Evolutionary conservation across 2,329 filamentous ascomycete genomes (phyloP).

Genomic region (Cytospora piceae): DNA sequence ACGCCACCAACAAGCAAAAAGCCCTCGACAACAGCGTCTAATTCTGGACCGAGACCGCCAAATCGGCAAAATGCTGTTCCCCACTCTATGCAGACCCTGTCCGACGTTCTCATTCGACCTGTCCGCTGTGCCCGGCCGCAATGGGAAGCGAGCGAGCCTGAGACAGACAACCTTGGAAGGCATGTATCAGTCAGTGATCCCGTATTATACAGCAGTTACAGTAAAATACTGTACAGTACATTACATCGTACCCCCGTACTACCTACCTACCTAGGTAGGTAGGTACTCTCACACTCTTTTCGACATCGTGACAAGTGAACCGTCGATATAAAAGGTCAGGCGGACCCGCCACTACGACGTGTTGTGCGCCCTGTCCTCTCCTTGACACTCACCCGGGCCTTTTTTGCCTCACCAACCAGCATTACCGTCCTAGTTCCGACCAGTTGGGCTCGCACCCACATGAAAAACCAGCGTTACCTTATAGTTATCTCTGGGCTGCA

Average conservation of each 20-base stretch:
- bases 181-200: too few species aligned
- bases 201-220: neutral
- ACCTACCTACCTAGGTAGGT: too few species aligned
- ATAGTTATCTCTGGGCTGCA: neutral
- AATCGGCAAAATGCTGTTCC: neutral
- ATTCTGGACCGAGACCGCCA: neutral
- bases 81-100: neutral
- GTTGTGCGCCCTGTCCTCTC: constrained; percentile 11
- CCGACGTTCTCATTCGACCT: neutral
- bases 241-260: too few species aligned
- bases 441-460: neutral
- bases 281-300: neutral
- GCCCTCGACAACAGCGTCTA: neutral
- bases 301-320: neutral
- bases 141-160: neutral
- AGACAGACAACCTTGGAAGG: neutral
- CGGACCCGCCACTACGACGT: constrained; percentile 22
- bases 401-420: neutral
- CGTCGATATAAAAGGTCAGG: constrained; percentile 23
- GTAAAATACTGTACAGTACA: neutral
- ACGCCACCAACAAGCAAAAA: neutral
- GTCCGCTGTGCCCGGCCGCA: neutral
- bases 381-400: neutral
- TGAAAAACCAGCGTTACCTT: too few species aligned
- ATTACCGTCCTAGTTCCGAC: too few species aligned